Evolutionary conservation across 208 protist genomes (phyloP).

Genomic region (Naegleria fowleri): DNA sequence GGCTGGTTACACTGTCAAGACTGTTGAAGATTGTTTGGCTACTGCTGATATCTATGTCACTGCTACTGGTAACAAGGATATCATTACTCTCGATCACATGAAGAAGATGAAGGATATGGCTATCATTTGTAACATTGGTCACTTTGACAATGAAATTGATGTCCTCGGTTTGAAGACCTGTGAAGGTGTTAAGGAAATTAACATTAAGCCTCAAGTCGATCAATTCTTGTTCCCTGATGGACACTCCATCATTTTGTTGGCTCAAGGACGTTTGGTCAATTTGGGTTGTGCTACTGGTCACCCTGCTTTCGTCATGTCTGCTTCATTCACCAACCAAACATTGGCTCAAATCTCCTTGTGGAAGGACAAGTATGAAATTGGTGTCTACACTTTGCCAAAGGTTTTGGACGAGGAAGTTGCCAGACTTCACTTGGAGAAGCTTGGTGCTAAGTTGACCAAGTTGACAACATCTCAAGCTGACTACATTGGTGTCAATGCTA

Average conservation of each 20-base stretch:
- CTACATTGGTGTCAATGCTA: slow-evolving; percentile 92
- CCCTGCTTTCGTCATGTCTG: slow-evolving; percentile 99
- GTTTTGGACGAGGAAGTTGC: slow-evolving; percentile 98
- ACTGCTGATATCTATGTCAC: slow-evolving; percentile 95
- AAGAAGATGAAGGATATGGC: slow-evolving; percentile 94
- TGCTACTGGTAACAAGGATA: slow-evolving; percentile 95
- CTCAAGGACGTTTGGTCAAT: slow-evolving; percentile 95
- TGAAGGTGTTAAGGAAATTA: slow-evolving; percentile 79
- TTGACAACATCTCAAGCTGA: slow-evolving; percentile 89
- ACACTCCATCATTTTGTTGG: slow-evolving; percentile 88
- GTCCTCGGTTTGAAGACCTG: slow-evolving; percentile 81
- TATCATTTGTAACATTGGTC: slow-evolving; percentile 99
- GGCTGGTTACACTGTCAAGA: slow-evolving; percentile 92
- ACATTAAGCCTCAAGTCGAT: slow-evolving; percentile 99
- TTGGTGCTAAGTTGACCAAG: slow-evolving; percentile 94
- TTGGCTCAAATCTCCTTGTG: slow-evolving; percentile 98
- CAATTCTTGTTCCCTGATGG: slow-evolving; percentile 89
- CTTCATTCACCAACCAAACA: slow-evolving; percentile 99
- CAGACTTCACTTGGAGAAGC: slow-evolving; percentile 88
- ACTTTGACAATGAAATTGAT: slow-evolving; percentile 99
- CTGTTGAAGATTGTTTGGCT: slow-evolving; percentile 83
- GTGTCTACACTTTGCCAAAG: slow-evolving; percentile 97
- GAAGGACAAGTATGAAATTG: slow-evolving; percentile 85
- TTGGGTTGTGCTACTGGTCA: slow-evolving; percentile 98
- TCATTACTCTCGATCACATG: slow-evolving; percentile 94